Base-by-base conservation (phyloP, 225 moss, liverwort and hornwort genomes). In the Climacium dendroides region DNA sequence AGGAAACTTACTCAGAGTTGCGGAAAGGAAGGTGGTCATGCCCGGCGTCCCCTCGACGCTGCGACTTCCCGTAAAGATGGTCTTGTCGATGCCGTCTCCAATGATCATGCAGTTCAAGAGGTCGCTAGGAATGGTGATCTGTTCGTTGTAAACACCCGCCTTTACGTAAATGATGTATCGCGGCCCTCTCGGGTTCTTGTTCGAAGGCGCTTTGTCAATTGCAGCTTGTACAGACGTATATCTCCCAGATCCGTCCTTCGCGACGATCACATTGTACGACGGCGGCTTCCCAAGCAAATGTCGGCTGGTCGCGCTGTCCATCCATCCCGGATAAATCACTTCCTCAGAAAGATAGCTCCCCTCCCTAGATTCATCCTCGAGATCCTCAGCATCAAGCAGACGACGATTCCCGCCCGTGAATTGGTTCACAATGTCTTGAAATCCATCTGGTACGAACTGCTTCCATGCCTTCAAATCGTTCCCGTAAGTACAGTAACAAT, bases 131-230 rank as follows among this genome's bases (percentile, higher is more conserved):
- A 97, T 55, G 35, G 84, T 88, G 55, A 97, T 63, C 58, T 90
- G 86, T 87, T 95, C 97, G 52, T 86, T 54, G 87, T 97, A 97
- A 20, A 94, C 66, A 3, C 96, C 97, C 32, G 86, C 90, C 85
- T 95, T 96, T 26, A 96, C 94, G 72, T 91, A 94, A 41, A 97
- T 93, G 6, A 92, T 70, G 14, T 92, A 97, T 19, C 95, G 78
- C 62, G 70, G 85, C 1, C 50, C 89, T 11, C 34, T 26, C 16
- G 73, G 64, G 22, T 76, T 57, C 3, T 88, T 77, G 30, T 66
- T 79, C 12, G 72, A 84, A 0, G 95, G 95, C 24, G 95, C 94
- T 0, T 41, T 81, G 37, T 93, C 87, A 19, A 97, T 89, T 4
- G 96, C 97, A 4, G 87, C 91, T 57, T 92, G 92, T 3, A 97